A percentile compares a stretch with the other conserved stretches of the same genome.
These are phyloP conservation scores for Clavaria fumosa DNA, from an alignment of 768 basidiomycete species.

Conservation along the genomic window DNA sequence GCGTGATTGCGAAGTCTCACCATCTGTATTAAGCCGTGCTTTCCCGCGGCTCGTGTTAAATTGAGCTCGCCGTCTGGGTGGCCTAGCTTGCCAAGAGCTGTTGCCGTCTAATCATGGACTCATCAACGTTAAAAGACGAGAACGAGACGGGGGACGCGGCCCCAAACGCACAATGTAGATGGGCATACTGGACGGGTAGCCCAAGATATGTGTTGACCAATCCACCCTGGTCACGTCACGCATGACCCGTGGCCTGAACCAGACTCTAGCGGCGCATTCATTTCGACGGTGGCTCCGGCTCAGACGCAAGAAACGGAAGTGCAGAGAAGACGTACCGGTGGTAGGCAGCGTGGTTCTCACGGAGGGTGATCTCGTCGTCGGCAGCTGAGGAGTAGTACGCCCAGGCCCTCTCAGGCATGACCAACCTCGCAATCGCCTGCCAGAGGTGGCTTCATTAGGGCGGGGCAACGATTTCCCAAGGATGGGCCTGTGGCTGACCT, in stretches of 20 bases:
- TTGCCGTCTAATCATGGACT: constrained; percentile 53
- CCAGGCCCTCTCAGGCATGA: constrained; percentile 83
- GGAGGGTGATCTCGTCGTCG: constrained; percentile 82
- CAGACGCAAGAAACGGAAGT: neutral
- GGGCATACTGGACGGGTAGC: constrained; percentile 59
- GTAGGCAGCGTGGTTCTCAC: constrained; percentile 85
- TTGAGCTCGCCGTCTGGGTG: constrained; percentile 93
- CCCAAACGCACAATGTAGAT: constrained; percentile 42
- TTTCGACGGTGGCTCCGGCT: constrained; percentile 1
- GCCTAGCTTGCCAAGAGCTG: constrained; percentile 84
- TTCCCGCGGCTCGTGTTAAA: constrained; percentile 76
- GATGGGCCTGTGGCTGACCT: constrained; percentile 31
- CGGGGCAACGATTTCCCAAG: neutral
- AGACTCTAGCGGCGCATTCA: constrained; percentile 32
- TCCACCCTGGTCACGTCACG: constrained; percentile 79
- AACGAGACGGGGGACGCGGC: neutral
- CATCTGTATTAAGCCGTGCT: constrained; percentile 45
- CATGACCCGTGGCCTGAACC: constrained; percentile 83
- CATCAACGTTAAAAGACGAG: constrained; percentile 5
- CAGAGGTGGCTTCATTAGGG: neutral
- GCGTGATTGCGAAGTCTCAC: constrained; percentile 12
- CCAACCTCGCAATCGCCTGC: constrained; percentile 67
- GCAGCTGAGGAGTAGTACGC: constrained; percentile 95
- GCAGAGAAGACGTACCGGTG: constrained; percentile 52
- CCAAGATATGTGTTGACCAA: constrained; percentile 72